A percentile compares a stretch with the other conserved stretches of the same genome.
These are phyloP conservation scores for Blastobotrys americana DNA, from an alignment of 805 yeast genomes.

Conservation along the genomic window DNA sequence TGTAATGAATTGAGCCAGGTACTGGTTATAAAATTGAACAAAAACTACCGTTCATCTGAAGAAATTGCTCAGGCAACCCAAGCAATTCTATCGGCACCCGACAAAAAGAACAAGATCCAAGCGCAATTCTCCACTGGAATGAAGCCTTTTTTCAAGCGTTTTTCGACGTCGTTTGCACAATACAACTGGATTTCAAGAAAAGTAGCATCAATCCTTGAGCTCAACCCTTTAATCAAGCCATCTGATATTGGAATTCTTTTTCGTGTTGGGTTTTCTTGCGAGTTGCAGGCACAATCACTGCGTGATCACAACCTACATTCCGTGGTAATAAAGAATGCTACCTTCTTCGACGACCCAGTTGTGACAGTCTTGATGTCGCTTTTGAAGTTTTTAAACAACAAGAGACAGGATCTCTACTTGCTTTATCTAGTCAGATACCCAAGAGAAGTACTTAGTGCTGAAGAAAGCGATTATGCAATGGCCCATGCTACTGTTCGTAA, in stretches of 20 bases:
- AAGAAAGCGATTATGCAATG: not conserved
- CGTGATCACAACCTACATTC: not conserved
- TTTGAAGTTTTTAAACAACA: constrained; percentile 13
- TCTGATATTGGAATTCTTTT: constrained; percentile 55
- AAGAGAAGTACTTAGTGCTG: constrained; percentile 3
- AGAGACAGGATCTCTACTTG: constrained; percentile 9
- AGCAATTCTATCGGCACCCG: constrained; percentile 40
- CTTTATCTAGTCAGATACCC: constrained; percentile 12
- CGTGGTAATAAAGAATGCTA: constrained; percentile 2
- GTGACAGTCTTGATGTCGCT: constrained; percentile 10
- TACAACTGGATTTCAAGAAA: constrained; percentile 53
- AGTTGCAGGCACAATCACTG: constrained; percentile 5
- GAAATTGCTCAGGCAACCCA: constrained; percentile 61
- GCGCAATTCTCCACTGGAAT: constrained; percentile 7
- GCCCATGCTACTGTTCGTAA: constrained; percentile 1
- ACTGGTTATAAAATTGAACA: constrained; percentile 40
- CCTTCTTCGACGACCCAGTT: constrained; percentile 5
- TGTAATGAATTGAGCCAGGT: constrained; percentile 30
- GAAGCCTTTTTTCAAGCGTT: constrained; percentile 31
- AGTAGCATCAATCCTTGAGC: constrained; percentile 34
- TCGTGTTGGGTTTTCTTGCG: constrained; percentile 38
- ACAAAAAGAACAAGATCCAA: constrained; percentile 5
- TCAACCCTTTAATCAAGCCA: constrained; percentile 45
- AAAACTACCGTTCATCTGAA: constrained; percentile 75
- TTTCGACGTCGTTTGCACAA: constrained; percentile 43